These are phyloP conservation scores for Entomortierella beljakovae DNA, from an alignment of 192 early-diverging fungal species.

Conservation along the genomic window DNA sequence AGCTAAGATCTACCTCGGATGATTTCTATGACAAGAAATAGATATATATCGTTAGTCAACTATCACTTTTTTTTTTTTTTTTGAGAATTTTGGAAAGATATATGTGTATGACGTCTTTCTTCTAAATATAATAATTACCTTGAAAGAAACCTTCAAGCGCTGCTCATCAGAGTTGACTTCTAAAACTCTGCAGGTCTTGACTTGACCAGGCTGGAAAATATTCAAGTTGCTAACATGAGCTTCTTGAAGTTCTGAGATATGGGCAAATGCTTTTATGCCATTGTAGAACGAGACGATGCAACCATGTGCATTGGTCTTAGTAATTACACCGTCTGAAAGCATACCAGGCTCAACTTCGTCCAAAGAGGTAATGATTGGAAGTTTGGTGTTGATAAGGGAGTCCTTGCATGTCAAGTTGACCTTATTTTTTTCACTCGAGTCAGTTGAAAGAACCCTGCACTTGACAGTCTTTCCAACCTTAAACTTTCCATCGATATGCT, in stretches of 20 bases:
- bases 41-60: not conserved
- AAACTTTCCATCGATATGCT: slow-evolving; percentile 75
- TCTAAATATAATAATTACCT: no score
- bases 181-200: slow-evolving; percentile 82
- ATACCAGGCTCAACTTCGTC: slow-evolving; percentile 69
- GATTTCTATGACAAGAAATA: slow-evolving; percentile 24
- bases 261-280: slow-evolving; percentile 76
- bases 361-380: slow-evolving; percentile 73
- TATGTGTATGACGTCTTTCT: no score
- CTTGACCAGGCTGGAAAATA: slow-evolving; percentile 72
- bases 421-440: slow-evolving; percentile 64
- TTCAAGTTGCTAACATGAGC: slow-evolving; percentile 58
- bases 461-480: slow-evolving; percentile 77
- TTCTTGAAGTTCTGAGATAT: slow-evolving; percentile 70
- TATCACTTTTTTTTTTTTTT: not conserved
- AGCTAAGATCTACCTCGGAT: slow-evolving; percentile 54
- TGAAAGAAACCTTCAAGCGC: slow-evolving; percentile 65
- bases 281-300: slow-evolving; percentile 85
- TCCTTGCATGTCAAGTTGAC: slow-evolving; percentile 83
- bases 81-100: not conserved
- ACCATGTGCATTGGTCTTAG: slow-evolving; percentile 69
- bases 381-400: slow-evolving; percentile 73
- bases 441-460: slow-evolving; percentile 76
- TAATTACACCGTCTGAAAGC: slow-evolving; percentile 74
- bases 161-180: slow-evolving; percentile 65